Percentiles rank a stretch among this genome's conserved stretches.
Evolutionary conservation across 371 early-diverging fungal species (phyloP).

Genomic region (Smittium culicis): DNA sequence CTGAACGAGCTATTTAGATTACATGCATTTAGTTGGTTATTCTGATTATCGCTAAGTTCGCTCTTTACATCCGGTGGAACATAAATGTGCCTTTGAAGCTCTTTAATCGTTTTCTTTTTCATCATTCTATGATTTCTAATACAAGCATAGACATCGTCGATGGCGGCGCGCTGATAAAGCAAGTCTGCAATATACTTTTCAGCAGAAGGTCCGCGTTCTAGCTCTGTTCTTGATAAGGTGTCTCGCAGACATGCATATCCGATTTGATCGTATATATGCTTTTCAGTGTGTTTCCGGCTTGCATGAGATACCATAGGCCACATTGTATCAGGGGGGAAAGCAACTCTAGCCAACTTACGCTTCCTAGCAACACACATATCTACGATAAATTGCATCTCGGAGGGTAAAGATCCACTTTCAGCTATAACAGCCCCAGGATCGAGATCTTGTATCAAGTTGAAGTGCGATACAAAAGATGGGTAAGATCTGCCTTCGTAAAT

Average conservation of each 20-base stretch:
- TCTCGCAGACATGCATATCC: constrained; percentile 22
- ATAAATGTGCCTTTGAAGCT: constrained; percentile 26
- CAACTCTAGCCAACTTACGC: constrained; percentile 29
- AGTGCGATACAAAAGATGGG: constrained; percentile 24
- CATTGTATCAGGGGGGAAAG: constrained; percentile 44
- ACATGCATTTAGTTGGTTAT: background rate
- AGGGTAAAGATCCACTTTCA: constrained; percentile 26
- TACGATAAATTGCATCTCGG: constrained; percentile 29
- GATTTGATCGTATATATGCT: constrained; percentile 38
- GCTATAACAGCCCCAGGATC: constrained; percentile 28
- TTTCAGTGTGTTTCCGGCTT: constrained; percentile 57
- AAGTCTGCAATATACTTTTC: constrained; percentile 49
- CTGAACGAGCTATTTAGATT: background rate
- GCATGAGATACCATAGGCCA: constrained; percentile 68
- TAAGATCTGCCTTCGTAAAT: constrained; percentile 18
- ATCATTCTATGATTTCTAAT: constrained; percentile 31
- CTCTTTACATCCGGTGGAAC: constrained; percentile 29
- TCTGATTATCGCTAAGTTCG: background rate
- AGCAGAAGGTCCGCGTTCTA: constrained; percentile 23
- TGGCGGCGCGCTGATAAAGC: constrained; percentile 58
- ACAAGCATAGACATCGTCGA: constrained; percentile 44
- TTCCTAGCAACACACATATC: constrained; percentile 30
- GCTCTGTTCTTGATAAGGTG: constrained; percentile 23
- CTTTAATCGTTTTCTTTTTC: constrained; percentile 23
- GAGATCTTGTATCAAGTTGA: constrained; percentile 22